phyloP scores from a whole-genome alignment of 176 grass and related monocot genomes.

The Paspalum notatum region DNA sequence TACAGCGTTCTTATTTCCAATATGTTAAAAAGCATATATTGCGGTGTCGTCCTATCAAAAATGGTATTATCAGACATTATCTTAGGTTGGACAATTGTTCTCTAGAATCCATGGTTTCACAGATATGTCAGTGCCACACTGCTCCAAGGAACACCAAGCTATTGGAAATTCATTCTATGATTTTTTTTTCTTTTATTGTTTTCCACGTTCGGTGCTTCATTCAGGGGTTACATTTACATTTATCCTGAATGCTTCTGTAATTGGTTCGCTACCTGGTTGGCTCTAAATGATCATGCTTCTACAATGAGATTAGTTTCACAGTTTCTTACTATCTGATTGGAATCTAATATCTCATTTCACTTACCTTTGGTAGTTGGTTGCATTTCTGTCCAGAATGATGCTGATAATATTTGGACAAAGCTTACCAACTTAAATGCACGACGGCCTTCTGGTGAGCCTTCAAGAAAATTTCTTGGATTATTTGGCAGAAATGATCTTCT shows the following conservation, averaged over 20 bases:
- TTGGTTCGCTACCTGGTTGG: background rate
- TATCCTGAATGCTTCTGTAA: conserved; percentile 19
- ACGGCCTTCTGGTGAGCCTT: conserved; percentile 28
- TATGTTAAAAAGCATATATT: background rate
- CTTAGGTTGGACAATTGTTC: background rate
- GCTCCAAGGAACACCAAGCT: background rate
- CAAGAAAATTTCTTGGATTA: conserved; percentile 66
- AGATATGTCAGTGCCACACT: background rate
- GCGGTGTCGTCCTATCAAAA: background rate
- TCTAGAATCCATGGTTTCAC: conserved; percentile 14
- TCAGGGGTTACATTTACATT: background rate
- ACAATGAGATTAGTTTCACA: background rate
- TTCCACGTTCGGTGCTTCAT: background rate
- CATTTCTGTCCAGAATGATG: conserved; percentile 71
- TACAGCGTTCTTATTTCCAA: background rate
- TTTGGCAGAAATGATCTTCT: conserved; percentile 65
- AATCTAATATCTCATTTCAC: conserved; percentile 24
- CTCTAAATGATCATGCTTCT: background rate
- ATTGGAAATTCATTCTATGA: background rate
- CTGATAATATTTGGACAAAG: conserved; percentile 73
- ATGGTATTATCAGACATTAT: background rate
- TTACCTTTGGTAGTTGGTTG: conserved; percentile 24
- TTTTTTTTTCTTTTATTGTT: background rate
- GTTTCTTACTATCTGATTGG: conserved; percentile 13
- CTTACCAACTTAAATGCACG: conserved; percentile 60